phyloP scores from a whole-genome alignment of 2,329 filamentous ascomycete species.

The Aspergillus ustus region DNA sequence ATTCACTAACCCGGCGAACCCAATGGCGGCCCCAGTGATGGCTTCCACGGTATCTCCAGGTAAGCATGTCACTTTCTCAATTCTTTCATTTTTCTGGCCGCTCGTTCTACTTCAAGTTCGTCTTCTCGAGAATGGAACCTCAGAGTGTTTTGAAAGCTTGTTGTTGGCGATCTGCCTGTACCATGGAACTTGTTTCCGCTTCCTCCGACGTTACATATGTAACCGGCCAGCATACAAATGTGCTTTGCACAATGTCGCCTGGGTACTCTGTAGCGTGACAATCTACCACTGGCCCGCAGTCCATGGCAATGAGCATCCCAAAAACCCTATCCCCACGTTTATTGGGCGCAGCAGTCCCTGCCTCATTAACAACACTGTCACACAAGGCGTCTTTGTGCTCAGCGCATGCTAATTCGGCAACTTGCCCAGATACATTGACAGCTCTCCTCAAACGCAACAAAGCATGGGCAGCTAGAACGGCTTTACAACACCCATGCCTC shows the following conservation, averaged over 20 bases:
- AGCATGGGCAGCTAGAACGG: conserved; percentile 69
- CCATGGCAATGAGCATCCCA: conserved; percentile 26
- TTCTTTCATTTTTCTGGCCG: background rate
- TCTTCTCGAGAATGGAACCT: background rate
- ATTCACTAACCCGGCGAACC: background rate
- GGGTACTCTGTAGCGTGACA: background rate
- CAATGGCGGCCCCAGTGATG: background rate
- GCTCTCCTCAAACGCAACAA: conserved; percentile 71
- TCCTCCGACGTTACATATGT: background rate
- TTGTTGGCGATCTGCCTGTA: too few species aligned
- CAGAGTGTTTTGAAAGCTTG: background rate
- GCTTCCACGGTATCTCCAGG: conserved; percentile 3
- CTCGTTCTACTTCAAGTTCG: background rate
- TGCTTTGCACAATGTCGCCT: background rate
- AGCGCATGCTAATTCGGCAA: conserved; percentile 16
- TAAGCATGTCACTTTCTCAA: background rate
- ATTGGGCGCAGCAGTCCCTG: background rate
- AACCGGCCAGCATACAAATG: too few species aligned
- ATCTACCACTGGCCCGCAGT: background rate
- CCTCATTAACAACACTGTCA: background rate
- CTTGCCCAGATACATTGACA: conserved; percentile 59
- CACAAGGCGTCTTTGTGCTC: conserved; percentile 2
- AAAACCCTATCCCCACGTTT: conserved; percentile 24
- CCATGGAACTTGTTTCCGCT: background rate
- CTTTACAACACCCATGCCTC: conserved; percentile 69